phyloP scores from a whole-genome alignment of 768 basidiomycete genomes.

The Rhodotorula graminis region DNA sequence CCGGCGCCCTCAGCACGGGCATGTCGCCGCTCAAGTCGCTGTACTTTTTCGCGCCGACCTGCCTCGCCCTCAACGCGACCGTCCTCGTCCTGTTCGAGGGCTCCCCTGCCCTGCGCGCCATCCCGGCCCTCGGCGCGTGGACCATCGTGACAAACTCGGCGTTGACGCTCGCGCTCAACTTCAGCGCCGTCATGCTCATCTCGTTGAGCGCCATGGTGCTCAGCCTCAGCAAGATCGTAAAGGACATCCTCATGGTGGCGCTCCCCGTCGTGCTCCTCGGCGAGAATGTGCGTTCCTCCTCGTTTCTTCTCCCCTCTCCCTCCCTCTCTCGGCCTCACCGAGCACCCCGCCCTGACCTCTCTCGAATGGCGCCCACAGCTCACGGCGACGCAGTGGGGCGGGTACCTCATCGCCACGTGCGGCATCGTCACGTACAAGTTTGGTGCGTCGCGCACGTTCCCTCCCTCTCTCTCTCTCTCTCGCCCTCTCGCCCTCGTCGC shows the following conservation, averaged over 20 bases:
- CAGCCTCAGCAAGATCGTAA: constrained; percentile 27
- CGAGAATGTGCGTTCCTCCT: constrained; percentile 47
- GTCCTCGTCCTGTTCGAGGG: constrained; percentile 87
- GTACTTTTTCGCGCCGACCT: constrained; percentile 85
- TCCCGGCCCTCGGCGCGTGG: constrained; percentile 58
- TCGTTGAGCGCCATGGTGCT: constrained; percentile 50
- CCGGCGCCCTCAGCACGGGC: constrained; percentile 50
- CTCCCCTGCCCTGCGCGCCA: constrained; percentile 65
- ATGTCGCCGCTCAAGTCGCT: constrained; percentile 94
- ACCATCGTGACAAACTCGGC: constrained; percentile 73
- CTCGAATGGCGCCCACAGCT: constrained; percentile 47
- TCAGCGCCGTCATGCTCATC: constrained; percentile 80
- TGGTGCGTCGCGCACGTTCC: not conserved
- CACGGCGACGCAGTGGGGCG: constrained; percentile 66
- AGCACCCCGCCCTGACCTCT: not conserved
- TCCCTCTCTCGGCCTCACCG: too few relatives aligned
- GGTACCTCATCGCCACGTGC: constrained; percentile 78
- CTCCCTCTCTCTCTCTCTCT: too few relatives aligned
- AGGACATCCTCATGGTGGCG: constrained; percentile 88
- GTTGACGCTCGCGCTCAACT: constrained; percentile 81
- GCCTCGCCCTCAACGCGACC: constrained; percentile 75
- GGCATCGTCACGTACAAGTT: constrained; percentile 20
- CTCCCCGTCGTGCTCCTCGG: constrained; percentile 82
- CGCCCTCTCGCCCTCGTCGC: too few relatives aligned
- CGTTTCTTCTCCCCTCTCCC: too few relatives aligned